These are phyloP conservation scores for Dactylellina haptotyla DNA, from an alignment of 2,329 filamentous ascomycete genomes.

Conservation along the genomic window DNA sequence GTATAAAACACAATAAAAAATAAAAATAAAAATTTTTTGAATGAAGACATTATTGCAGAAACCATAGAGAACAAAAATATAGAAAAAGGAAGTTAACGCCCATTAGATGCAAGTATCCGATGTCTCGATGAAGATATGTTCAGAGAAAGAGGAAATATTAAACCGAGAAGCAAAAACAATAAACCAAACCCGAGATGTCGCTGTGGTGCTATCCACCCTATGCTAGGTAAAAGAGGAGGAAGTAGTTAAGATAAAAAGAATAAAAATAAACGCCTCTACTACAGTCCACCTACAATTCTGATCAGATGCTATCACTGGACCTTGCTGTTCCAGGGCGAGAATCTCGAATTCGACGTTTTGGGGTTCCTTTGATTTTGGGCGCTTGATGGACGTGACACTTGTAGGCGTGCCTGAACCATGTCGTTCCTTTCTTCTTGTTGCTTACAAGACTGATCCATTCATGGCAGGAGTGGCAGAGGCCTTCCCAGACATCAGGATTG, in stretches of 20 bases:
- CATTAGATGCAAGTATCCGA: background rate
- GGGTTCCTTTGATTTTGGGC: conserved; percentile 75
- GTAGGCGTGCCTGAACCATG: conserved; percentile 89
- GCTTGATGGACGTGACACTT: conserved; percentile 69
- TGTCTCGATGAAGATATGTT: background rate
- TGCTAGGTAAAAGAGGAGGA: no score
- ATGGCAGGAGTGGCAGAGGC: conserved; percentile 78
- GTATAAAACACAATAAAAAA: background rate
- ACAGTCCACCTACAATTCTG: no score
- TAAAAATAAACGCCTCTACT: no score
- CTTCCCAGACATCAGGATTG: conserved; percentile 84
- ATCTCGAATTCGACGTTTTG: conserved; percentile 68
- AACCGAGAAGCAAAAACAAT: conserved; percentile 16
- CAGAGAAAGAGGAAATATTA: background rate
- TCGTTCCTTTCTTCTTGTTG: conserved; percentile 91
- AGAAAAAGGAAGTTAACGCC: conserved; percentile 25
- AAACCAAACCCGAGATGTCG: no score
- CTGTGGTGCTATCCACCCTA: no score
- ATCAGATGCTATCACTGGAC: conserved; percentile 45
- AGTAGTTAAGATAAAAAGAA: no score
- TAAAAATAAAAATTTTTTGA: conserved; percentile 5
- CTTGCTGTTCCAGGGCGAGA: conserved; percentile 46
- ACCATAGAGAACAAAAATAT: background rate
- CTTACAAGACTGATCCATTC: conserved; percentile 84
- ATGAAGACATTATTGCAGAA: no score